phyloP scores from a whole-genome alignment of 495 filamentous ascomycete species.

The Podospora pseudopauciseta region DNA sequence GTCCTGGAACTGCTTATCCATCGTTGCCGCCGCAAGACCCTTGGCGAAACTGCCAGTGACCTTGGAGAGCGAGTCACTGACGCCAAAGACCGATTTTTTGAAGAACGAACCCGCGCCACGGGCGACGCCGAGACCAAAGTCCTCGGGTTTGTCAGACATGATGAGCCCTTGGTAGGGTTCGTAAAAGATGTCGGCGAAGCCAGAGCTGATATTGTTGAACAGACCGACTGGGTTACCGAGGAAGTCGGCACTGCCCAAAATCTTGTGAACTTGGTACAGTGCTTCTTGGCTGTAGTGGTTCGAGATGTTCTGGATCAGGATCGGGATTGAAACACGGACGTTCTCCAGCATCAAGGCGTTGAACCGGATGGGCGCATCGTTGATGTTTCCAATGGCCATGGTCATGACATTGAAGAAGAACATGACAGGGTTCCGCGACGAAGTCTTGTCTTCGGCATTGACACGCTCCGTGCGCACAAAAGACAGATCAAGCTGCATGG shows the following conservation, averaged over 20 bases:
- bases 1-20: conserved; percentile 98
- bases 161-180: conserved; percentile 97
- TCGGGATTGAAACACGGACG: conserved; percentile 80
- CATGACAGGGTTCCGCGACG: conserved; percentile 89
- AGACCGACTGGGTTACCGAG: conserved; percentile 96
- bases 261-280: conserved; percentile 92
- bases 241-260: conserved; percentile 95
- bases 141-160: conserved; percentile 91
- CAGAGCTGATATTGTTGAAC: conserved; percentile 97
- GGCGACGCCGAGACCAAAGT: conserved; percentile 89
- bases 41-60: conserved; percentile 96
- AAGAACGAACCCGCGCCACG: conserved; percentile 96
- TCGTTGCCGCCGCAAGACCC: conserved; percentile 84
- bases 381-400: conserved; percentile 98
- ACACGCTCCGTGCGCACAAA: conserved; percentile 95
- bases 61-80: conserved; percentile 94
- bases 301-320: conserved; percentile 77
- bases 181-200: conserved; percentile 96
- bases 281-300: conserved; percentile 95
- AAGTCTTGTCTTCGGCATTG: conserved; percentile 90
- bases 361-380: conserved; percentile 88
- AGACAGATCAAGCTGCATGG: conserved; percentile 95
- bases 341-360: conserved; percentile 96
- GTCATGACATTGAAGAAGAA: conserved; percentile 97
- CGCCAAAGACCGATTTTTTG: conserved; percentile 96